Percentiles rank a stretch among this genome's conserved stretches.
phyloP scores from a whole-genome alignment of 1,284 basidiomycete species.

The Ceratobasidium sp. region DNA sequence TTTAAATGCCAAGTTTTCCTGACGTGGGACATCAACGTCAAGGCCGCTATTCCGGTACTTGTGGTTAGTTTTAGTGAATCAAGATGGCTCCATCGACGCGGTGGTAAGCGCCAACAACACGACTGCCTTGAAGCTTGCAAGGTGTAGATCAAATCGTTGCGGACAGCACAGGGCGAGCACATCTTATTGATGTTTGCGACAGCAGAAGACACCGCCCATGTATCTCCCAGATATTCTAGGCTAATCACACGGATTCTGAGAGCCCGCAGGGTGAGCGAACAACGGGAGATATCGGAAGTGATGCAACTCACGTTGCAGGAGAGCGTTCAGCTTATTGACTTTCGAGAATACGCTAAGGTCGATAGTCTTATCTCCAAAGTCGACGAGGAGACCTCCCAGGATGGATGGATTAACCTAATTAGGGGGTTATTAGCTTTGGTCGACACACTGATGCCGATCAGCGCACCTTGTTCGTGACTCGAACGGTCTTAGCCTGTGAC shows the following conservation, averaged over 20 bases:
- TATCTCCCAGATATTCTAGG: no score
- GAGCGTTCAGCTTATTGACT: conserved; percentile 93
- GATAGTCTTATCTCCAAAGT: conserved; percentile 98
- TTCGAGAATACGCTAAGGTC: conserved; percentile 93
- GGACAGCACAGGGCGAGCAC: not conserved
- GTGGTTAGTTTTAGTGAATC: no score
- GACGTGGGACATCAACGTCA: not conserved
- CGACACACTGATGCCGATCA: conserved; percentile 6
- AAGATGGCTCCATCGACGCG: no score
- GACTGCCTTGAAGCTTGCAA: no score
- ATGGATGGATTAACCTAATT: conserved; percentile 88
- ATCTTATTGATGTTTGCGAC: conserved; percentile 16
- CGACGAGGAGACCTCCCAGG: conserved; percentile 91
- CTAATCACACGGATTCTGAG: conserved; percentile 38
- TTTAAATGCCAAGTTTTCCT: no score
- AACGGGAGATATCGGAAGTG: conserved; percentile 4
- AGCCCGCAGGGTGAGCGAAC: not conserved
- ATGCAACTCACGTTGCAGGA: conserved; percentile 69
- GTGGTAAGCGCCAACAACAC: no score
- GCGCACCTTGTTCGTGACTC: conserved; percentile 85
- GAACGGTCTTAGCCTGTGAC: conserved; percentile 84
- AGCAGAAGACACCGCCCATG: not conserved
- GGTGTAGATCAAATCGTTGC: not conserved
- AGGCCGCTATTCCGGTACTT: not conserved
- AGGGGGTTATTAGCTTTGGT: conserved; percentile 4